Conservation (phyloP, 106 monocot species). For the Allium sativum region DNA sequence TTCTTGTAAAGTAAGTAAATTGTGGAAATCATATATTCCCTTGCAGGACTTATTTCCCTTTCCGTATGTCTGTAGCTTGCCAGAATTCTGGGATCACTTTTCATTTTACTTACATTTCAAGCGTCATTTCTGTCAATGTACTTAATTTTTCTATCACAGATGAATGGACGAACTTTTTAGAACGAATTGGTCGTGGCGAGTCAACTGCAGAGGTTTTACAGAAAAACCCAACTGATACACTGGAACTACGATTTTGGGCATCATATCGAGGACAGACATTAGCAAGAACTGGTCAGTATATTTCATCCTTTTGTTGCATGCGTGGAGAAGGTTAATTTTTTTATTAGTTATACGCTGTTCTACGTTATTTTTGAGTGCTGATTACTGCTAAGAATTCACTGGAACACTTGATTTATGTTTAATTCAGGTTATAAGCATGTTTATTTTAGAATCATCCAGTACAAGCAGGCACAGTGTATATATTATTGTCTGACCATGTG, state of each 20-base stretch:
- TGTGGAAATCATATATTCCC: too few species aligned
- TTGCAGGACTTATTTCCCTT: too few species aligned
- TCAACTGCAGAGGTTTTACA: constrained; percentile 57
- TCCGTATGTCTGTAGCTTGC: neutral
- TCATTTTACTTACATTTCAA: neutral
- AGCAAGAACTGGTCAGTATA: constrained; percentile 71
- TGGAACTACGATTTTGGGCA: constrained; percentile 93
- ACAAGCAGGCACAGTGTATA: too few species aligned
- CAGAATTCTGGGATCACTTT: neutral
- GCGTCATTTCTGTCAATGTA: neutral
- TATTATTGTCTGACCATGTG: too few species aligned
- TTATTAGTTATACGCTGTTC: too few species aligned
- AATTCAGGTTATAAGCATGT: too few species aligned
- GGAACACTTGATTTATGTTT: too few species aligned
- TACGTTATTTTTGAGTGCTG: too few species aligned
- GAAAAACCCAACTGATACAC: constrained; percentile 39
- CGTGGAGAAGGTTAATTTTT: neutral
- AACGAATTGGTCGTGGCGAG: constrained; percentile 57
- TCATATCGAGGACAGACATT: constrained; percentile 96
- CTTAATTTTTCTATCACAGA: constrained; percentile 30
- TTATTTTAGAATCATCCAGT: too few species aligned
- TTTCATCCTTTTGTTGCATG: neutral
- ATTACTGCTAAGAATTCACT: too few species aligned
- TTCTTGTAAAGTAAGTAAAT: too few species aligned
- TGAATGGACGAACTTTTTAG: constrained; percentile 94